A percentile compares a stretch with the other conserved stretches of the same genome.
Evolutionary conservation across 495 filamentous ascomycete species (phyloP).

Genomic region (Echria macrotheca): DNA sequence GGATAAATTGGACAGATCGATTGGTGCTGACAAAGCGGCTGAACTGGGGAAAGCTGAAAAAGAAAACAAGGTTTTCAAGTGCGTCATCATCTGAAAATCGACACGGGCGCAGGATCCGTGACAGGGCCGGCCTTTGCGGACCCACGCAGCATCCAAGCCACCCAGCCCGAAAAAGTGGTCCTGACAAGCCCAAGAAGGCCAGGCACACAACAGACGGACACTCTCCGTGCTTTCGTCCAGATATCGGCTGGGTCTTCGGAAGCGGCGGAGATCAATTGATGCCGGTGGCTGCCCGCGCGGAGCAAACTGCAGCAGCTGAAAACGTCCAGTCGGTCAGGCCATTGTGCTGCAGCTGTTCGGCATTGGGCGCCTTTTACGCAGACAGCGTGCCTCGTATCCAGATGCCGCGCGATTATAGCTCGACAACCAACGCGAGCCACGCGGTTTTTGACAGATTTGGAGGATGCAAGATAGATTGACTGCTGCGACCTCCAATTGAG

Average conservation of each 20-base stretch:
- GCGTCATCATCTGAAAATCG: conserved; percentile 2
- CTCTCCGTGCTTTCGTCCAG: not conserved
- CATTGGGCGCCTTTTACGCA: not conserved
- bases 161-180: conserved; percentile 17
- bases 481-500: no score
- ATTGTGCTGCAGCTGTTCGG: not conserved
- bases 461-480: not conserved
- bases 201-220: no score
- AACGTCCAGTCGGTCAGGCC: not conserved
- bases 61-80: conserved; percentile 7
- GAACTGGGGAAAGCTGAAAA: no score
- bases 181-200: no score
- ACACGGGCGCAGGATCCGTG: conserved; percentile 1
- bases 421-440: not conserved
- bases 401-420: not conserved
- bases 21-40: no score
- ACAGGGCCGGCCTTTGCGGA: not conserved
- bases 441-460: not conserved
- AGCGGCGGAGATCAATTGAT: conserved; percentile 1
- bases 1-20: not conserved
- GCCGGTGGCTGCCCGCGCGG: no score
- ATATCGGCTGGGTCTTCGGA: not conserved
- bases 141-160: conserved; percentile 3
- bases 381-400: not conserved
- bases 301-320: not conserved